Base-by-base conservation (phyloP, 163 green algal genomes). In the Smithsoniella earleae region DNA sequence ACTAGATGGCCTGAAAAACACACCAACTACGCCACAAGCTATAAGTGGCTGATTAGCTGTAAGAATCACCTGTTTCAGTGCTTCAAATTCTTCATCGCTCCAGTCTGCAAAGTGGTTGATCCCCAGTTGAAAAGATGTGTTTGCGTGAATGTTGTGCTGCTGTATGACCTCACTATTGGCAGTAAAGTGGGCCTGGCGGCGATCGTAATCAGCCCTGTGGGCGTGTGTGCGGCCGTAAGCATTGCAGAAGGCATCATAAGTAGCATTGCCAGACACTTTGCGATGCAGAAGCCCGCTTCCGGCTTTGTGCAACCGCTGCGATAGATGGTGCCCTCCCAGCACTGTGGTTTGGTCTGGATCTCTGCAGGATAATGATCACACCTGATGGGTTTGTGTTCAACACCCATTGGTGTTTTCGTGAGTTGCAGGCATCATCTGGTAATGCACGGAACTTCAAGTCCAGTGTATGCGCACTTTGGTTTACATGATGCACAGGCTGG, bases 61-160 rank as follows among this genome's bases (percentile, higher is more conserved):
- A 10, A 49, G 40, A 77, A 37, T n/a, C 18, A 75, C 66, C 66
- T 62, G 22, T 16, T 73, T 22, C 31, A 38, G 74, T 10, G 36
- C 38, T 22, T 77, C 18, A 62, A 81, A 90, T 74, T 90, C 85
- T 22, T 81, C 82, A 2, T 75, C 72, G 1, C 78, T 80, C 82
- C 79, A 88, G 75, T 90, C 85, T 2, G 78, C 85, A 79, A 89
- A 86, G 33, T 78, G 74, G 75, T 89, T 90, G 18, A 87, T 28
- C 2, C 52, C 82, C 25, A 89, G 33, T 20, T 6, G 20, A 65
- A 8, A 30, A 33, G 20, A 20, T 6, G 52, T 13, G 13, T 10
- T 13, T 10, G 40, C 40, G 40, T 10, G 10, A 49, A 10, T 49
- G 52, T 65, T 65, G 52, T 65, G 52, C 20, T 30, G 6, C 13